phyloP scores from a whole-genome alignment of 2,329 filamentous ascomycete species.

The Apiospora koreana region DNA sequence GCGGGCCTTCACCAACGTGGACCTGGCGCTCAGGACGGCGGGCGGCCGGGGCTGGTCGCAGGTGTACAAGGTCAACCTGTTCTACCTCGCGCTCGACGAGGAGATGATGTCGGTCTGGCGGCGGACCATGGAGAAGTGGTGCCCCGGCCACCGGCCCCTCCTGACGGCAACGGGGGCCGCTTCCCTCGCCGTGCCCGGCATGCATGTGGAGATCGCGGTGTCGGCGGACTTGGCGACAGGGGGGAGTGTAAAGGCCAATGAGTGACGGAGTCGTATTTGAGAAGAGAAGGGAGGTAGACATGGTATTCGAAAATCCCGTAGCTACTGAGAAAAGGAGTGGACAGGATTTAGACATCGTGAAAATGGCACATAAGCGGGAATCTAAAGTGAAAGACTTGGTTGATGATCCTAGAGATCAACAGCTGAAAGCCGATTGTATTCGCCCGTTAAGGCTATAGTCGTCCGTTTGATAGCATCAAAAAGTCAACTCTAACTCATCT shows the following conservation, averaged over 20 bases:
- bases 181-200: slow-evolving; percentile 46
- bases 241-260: too few relatives aligned
- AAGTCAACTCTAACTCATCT: too few relatives aligned
- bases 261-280: too few relatives aligned
- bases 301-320: too few relatives aligned
- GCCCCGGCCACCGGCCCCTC: slow-evolving; percentile 52
- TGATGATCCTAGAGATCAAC: too few relatives aligned
- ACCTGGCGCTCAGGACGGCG: slow-evolving; percentile 48
- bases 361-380: too few relatives aligned
- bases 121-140: slow-evolving; percentile 48
- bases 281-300: background rate
- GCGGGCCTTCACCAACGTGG: slow-evolving; percentile 57
- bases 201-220: slow-evolving; percentile 62
- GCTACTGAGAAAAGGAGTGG: too few relatives aligned
- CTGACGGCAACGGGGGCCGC: slow-evolving; percentile 56
- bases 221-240: slow-evolving; percentile 37
- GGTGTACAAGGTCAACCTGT: slow-evolving; percentile 50
- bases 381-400: too few relatives aligned
- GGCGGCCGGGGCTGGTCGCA: slow-evolving; percentile 59
- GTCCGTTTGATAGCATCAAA: too few relatives aligned
- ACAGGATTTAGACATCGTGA: too few relatives aligned
- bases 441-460: too few relatives aligned
- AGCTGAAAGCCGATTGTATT: too few relatives aligned
- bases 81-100: slow-evolving; percentile 43
- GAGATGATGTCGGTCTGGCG: slow-evolving; percentile 43